A percentile compares a stretch with the other conserved stretches of the same genome.
Evolutionary conservation across 169 alveolate species (phyloP).

Genomic region (Eimeria sp.): DNA sequence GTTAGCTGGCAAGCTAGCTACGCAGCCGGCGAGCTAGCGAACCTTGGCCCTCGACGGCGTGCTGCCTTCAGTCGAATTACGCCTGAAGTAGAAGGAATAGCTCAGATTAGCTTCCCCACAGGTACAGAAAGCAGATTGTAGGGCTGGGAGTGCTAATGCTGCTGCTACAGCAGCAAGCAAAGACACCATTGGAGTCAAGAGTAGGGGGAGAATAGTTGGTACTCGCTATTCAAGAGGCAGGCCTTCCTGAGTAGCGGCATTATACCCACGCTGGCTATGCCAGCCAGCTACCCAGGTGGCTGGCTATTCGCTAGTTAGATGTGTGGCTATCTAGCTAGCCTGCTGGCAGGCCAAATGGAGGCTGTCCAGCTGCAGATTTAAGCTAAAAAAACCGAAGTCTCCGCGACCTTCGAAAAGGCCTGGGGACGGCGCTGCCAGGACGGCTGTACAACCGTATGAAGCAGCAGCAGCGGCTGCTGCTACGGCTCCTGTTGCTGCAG

Average conservation of each 20-base stretch:
- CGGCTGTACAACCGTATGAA: not conserved
- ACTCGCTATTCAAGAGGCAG: no score
- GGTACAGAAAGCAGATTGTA: not conserved
- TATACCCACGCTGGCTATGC: not conserved
- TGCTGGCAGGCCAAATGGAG: not conserved
- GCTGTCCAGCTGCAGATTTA: not conserved
- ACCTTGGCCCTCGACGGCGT: not conserved
- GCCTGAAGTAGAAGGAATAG: no score
- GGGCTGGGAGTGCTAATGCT: not conserved
- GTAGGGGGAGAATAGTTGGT: no score
- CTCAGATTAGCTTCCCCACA: not conserved
- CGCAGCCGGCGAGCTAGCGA: not conserved
- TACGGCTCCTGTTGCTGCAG: no score
- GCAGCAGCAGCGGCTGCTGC: not conserved
- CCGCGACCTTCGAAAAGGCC: not conserved
- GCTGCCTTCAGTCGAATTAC: not conserved
- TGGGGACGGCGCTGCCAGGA: not conserved
- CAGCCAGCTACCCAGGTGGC: no score
- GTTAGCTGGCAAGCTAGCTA: not conserved
- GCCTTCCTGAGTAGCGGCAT: not conserved
- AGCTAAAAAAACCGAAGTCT: not conserved
- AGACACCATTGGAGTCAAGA: no score
- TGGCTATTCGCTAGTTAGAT: no score
- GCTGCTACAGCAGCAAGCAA: not conserved
- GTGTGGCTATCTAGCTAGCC: not conserved